A percentile compares a stretch with the other conserved stretches of the same genome.
phyloP scores from a whole-genome alignment of 305 asterid species.

The Fraxinus albicans region DNA sequence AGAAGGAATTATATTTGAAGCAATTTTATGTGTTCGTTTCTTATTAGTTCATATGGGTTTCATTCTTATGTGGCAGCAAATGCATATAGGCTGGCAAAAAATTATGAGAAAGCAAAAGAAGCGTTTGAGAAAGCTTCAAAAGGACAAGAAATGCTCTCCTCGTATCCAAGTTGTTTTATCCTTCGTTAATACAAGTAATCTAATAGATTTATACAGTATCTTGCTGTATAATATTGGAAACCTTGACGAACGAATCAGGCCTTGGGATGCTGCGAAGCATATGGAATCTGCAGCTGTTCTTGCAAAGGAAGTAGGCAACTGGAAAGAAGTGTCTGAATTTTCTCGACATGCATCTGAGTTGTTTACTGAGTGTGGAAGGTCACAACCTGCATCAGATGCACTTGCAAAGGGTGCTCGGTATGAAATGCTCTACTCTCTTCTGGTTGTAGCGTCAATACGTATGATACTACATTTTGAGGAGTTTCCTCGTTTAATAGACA shows the following conservation, averaged over 20 bases:
- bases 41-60: constrained; percentile 13
- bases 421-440: constrained; percentile 15
- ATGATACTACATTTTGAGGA: not conserved
- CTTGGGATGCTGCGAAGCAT: constrained; percentile 98
- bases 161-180: constrained; percentile 52
- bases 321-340: constrained; percentile 88
- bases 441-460: not conserved
- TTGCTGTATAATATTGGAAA: not conserved
- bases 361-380: constrained; percentile 83
- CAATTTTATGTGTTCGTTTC: not conserved
- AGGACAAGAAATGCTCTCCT: constrained; percentile 92
- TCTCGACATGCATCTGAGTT: constrained; percentile 82
- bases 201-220: not conserved
- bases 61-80: constrained; percentile 50
- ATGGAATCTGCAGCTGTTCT: constrained; percentile 92
- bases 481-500: not conserved
- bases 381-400: constrained; percentile 96
- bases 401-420: constrained; percentile 98
- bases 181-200: constrained; percentile 7
- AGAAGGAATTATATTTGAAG: not conserved
- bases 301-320: constrained; percentile 76
- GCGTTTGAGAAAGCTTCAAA: constrained; percentile 95
- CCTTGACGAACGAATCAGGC: constrained; percentile 62
- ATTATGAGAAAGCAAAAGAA: constrained; percentile 74
- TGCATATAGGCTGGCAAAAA: constrained; percentile 62